Base-by-base conservation (phyloP, 306 rosid species). In the Quercus bicolor region DNA sequence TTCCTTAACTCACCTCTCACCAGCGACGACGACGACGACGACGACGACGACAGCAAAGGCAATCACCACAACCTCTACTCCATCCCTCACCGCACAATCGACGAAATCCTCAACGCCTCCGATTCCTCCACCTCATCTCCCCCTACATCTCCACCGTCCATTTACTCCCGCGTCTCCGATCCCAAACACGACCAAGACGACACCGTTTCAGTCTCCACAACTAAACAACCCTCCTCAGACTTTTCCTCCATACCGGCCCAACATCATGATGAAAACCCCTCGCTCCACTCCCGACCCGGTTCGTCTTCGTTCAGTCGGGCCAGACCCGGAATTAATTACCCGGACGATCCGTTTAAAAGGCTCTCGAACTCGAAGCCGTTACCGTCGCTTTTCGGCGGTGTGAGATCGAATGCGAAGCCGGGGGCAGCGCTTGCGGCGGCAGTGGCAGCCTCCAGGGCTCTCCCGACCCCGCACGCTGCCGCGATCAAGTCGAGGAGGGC, bases 381-480 rank as follows among this genome's bases (percentile, higher is more conserved):
- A 82, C 84, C 91, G 54, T 90, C 97, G 65, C 84, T 95, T 40
- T 79, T 95, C 0, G 87, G 84, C 5, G 94, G 93, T 15, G 90
- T 92, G 23, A 85, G 92, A 23, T 85, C 97, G 61, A 92, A 86
- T 66, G 96, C 89, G 18, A 95, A 93, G 83, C 98, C 98, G 9
- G 98, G 98, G 43, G 98, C 90, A 14, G 98, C 98, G 18, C 86
- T 95, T 23, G 98, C 99, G 0, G 98, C 97, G 0, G 99, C 99
- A 0, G 95, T 91, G 1, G 99, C 99, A 1, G 94, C 99, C 5
- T 90, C 98, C 6, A 90, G 99, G 88, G 87, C 97, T 48, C 79
- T 86, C 24, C 96, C 91, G 6, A 80, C 96, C 0, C 99, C 99
- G 0, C 99, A 95, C 56, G 96, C 97, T 1, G 96, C 96, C 0